Percentiles rank a stretch among this genome's conserved stretches.
These are phyloP conservation scores for Trapa bicornis DNA, from an alignment of 345 rosid species.

Conservation along the genomic window DNA sequence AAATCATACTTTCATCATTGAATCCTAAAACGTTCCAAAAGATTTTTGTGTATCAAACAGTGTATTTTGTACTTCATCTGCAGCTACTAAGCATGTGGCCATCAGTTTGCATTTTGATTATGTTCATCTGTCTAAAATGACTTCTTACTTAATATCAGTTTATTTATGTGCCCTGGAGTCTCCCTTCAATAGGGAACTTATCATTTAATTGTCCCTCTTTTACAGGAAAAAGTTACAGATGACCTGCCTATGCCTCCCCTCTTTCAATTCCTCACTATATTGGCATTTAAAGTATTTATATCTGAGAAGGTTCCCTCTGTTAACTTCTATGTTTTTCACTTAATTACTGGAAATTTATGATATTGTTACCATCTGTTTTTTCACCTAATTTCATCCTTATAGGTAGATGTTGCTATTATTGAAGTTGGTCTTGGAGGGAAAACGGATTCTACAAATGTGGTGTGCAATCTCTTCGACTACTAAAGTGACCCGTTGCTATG, in stretches of 20 bases:
- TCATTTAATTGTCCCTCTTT: background rate
- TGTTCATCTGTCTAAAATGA: background rate
- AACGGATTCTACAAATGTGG: conserved; percentile 78
- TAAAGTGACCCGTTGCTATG: background rate
- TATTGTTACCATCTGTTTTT: background rate
- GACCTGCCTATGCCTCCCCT: conserved; percentile 85
- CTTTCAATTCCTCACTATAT: conserved; percentile 73
- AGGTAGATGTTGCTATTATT: conserved; percentile 80
- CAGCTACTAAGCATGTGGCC: background rate
- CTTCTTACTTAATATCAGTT: too few species aligned
- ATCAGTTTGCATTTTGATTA: background rate
- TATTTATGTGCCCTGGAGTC: background rate
- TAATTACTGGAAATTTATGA: background rate
- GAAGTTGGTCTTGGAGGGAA: conserved; percentile 86
- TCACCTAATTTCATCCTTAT: background rate
- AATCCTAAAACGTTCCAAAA: background rate
- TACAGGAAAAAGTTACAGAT: conserved; percentile 57
- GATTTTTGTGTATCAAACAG: background rate
- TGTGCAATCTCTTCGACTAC: conserved; percentile 17
- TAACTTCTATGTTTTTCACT: background rate
- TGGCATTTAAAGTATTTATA: conserved; percentile 74
- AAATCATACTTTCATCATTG: background rate
- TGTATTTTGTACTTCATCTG: background rate
- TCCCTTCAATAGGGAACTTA: background rate
- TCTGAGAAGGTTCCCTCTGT: conserved; percentile 51